phyloP scores from a whole-genome alignment of 257 asterid species.

The Jaltomata sinuosa region DNA sequence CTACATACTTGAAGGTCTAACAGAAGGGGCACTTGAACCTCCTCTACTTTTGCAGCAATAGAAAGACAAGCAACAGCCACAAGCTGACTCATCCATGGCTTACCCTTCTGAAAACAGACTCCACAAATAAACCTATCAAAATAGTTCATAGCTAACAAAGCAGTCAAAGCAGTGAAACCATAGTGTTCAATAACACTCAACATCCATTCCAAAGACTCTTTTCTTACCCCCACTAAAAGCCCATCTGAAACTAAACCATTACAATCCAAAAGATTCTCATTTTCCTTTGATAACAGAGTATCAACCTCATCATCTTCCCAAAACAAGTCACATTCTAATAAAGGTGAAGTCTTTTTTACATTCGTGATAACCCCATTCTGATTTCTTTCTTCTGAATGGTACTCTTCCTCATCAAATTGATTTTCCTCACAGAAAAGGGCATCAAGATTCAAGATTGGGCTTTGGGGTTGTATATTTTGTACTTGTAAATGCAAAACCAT shows the following conservation, averaged over 20 bases:
- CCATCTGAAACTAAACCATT: conserved; percentile 29
- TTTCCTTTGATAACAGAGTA: conserved; percentile 52
- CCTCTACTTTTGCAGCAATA: conserved; percentile 86
- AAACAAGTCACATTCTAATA: conserved; percentile 50
- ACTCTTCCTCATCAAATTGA: conserved; percentile 38
- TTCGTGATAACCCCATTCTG: conserved; percentile 11
- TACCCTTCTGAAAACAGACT: conserved; percentile 52
- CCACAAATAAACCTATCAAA: conserved; percentile 56
- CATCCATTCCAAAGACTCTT: conserved; percentile 62
- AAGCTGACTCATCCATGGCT: conserved; percentile 85
- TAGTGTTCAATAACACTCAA: conserved; percentile 43
- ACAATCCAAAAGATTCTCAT: conserved; percentile 11
- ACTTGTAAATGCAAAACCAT: background rate
- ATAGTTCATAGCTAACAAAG: conserved; percentile 56
- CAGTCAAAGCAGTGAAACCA: conserved; percentile 51
- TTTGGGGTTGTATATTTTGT: conserved; percentile 30
- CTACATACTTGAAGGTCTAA: conserved; percentile 66
- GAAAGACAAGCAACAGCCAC: conserved; percentile 87
- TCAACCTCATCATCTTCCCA: conserved; percentile 84
- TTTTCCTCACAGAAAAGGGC: conserved; percentile 70
- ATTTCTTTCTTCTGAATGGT: background rate
- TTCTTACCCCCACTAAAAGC: conserved; percentile 30
- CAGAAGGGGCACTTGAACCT: conserved; percentile 70
- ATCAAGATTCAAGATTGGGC: conserved; percentile 40
- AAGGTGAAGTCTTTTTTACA: conserved; percentile 21